These are phyloP conservation scores for Volvariella volvacea DNA, from an alignment of 1,284 basidiomycete genomes.

Conservation along the genomic window DNA sequence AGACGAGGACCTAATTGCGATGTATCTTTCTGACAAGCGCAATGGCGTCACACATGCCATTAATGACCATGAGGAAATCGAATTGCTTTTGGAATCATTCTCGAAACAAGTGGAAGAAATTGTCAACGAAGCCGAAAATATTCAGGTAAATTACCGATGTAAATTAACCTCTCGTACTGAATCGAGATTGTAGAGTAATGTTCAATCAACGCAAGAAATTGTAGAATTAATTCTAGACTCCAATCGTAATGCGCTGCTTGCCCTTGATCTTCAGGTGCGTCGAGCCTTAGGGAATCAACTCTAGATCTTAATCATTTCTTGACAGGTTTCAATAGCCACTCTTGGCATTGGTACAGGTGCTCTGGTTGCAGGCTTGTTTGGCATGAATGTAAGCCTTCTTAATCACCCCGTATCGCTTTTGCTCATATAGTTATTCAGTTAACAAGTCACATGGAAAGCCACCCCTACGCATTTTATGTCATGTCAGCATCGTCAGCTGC, in stretches of 20 bases:
- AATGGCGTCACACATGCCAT: slow-evolving; percentile 46
- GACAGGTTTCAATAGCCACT: slow-evolving; percentile 85
- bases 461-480: slow-evolving; percentile 59
- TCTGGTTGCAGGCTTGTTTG: slow-evolving; percentile 87
- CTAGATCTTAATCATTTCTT: slow-evolving; percentile 6
- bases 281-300: slow-evolving; percentile 2
- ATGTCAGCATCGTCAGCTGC: slow-evolving; percentile 53
- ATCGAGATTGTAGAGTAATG: slow-evolving; percentile 60
- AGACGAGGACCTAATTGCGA: slow-evolving; percentile 91
- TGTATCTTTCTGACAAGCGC: slow-evolving; percentile 85
- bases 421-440: slow-evolving; percentile 36
- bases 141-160: slow-evolving; percentile 46
- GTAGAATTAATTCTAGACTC: slow-evolving; percentile 96
- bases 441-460: slow-evolving; percentile 61
- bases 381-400: slow-evolving; percentile 75
- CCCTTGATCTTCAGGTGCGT: slow-evolving; percentile 81
- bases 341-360: slow-evolving; percentile 92
- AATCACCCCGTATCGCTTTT: slow-evolving; percentile 4
- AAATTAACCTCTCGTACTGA: neutral
- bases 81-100: slow-evolving; percentile 90
- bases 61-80: slow-evolving; percentile 89
- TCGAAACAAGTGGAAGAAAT: slow-evolving; percentile 96
- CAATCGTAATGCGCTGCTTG: slow-evolving; percentile 89
- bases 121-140: slow-evolving; percentile 86
- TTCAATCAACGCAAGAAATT: slow-evolving; percentile 95